Conservation (phyloP, 2,329 filamentous ascomycete genomes). For the Tolypocladium sp. region DNA sequence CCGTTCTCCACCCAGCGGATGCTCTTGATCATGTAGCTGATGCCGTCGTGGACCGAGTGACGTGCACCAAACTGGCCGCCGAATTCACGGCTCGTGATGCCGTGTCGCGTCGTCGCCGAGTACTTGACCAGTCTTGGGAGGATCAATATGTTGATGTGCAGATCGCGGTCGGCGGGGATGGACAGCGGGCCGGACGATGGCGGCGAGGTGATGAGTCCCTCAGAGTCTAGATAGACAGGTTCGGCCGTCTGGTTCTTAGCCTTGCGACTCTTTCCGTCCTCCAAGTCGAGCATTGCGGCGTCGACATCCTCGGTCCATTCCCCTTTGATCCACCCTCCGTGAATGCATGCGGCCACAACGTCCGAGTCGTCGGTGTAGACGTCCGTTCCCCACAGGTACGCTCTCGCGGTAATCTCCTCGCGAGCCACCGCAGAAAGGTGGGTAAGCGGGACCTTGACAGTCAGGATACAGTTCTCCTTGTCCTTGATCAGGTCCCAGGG, state of each 20-base stretch:
- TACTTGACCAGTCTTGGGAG: conserved; percentile 75
- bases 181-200: conserved; percentile 52
- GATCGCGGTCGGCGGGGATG: conserved; percentile 60
- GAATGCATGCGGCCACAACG: conserved; percentile 83
- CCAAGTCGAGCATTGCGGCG: conserved; percentile 52
- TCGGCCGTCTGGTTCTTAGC: conserved; percentile 17
- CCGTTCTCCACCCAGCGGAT: conserved; percentile 81
- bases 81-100: conserved; percentile 75
- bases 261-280: conserved; percentile 23
- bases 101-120: conserved; percentile 63
- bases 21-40: conserved; percentile 78
- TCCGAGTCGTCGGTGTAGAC: conserved; percentile 96
- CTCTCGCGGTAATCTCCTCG: conserved; percentile 73
- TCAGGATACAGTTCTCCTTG: conserved; percentile 84
- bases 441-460: conserved; percentile 73
- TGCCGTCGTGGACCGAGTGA: conserved; percentile 61
- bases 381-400: conserved; percentile 85
- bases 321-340: conserved; percentile 84
- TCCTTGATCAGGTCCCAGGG: conserved; percentile 63
- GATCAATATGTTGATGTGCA: conserved; percentile 80
- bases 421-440: conserved; percentile 62
- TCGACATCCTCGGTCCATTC: conserved; percentile 79
- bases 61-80: conserved; percentile 39
- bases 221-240: conserved; percentile 24
- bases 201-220: conserved; percentile 40